phyloP scores from a whole-genome alignment of 352 stramenopile genomes.

The Pythium utonaiense region DNA sequence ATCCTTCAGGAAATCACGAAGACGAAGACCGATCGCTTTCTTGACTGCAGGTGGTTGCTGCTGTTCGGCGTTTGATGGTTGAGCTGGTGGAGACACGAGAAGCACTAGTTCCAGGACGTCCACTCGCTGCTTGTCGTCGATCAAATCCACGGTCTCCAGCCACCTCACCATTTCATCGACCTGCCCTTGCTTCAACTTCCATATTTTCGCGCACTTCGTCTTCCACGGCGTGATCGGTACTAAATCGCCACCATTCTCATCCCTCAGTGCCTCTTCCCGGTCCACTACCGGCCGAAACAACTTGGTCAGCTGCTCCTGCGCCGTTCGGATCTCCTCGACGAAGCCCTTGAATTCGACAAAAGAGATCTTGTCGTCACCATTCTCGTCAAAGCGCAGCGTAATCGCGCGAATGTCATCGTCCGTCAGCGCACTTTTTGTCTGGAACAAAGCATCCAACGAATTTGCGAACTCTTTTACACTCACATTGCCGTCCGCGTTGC shows the following conservation, averaged over 20 bases:
- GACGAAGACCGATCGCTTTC: constrained; percentile 14
- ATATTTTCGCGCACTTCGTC: constrained; percentile 28
- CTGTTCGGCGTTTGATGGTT: neutral
- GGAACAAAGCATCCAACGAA: constrained; percentile 50
- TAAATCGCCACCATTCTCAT: neutral
- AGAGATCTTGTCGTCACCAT: constrained; percentile 58
- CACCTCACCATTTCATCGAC: constrained; percentile 10
- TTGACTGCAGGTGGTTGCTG: neutral
- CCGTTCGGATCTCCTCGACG: constrained; percentile 30
- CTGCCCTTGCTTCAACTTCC: constrained; percentile 26
- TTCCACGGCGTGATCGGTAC: constrained; percentile 29
- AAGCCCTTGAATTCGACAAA: constrained; percentile 62
- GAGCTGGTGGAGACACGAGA: constrained; percentile 14
- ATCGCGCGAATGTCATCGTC: constrained; percentile 38
- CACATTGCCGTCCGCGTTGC: constrained; percentile 53
- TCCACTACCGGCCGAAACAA: constrained; percentile 5
- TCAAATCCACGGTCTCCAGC: constrained; percentile 23
- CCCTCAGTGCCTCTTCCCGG: neutral
- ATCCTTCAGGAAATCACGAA: constrained; percentile 30
- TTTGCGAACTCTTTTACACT: constrained; percentile 52
- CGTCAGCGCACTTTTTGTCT: constrained; percentile 27
- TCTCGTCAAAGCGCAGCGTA: constrained; percentile 45
- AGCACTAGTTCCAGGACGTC: constrained; percentile 29
- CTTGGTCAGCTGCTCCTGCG: constrained; percentile 9
- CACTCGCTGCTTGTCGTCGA: constrained; percentile 27